Base-by-base conservation (phyloP, 2,329 filamentous ascomycete species). In the Aspergillus alliaceus region DNA sequence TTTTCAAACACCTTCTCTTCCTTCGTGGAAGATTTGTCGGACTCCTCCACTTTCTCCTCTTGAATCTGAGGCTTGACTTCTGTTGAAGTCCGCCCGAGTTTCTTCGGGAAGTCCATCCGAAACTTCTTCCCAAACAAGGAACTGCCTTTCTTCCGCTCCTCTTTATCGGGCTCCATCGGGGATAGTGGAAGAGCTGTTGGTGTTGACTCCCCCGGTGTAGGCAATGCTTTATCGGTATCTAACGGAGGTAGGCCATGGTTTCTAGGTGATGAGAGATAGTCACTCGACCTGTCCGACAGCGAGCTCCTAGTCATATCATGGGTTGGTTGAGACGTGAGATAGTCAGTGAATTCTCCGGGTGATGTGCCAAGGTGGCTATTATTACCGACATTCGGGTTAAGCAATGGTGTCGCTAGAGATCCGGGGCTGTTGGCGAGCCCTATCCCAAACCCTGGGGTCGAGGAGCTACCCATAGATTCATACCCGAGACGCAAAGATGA, bases 111-210 rank as follows among this genome's bases (percentile, higher is more conserved):
- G 59, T 81, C 84, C 85, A 90, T 89, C 48, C 89, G 86, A 73
- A 96, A 93, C 66, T 91, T 91, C 77, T 93, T 95, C 42, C 89
- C 86, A 71, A 96, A 96, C 6, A 91, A 79, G 2, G 84, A 87
- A 54, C 80, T 65, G 2, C 69, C 72, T 51, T 75, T 76, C 59
- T 84, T 83, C 61, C 90, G 87, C 63, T 85, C 84, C 68, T 86
- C 78, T 72, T 89, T 81, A 57, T 86, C 78, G 54, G 80, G 76
- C 48, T 82, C 86, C n/a, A 75, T 78, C 1, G 84, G 82, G 9
- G 83, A 81, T 60, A 79, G 76, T 32, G 75, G 77, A 52, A 79
- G 69, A 15, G 80, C 79, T 1, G 79, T 74, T 2, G 77, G 74
- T 47, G 77, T 66, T 46, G 72, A 66, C 56, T 80, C 77, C 8